Conservation (phyloP, 2,329 filamentous ascomycete species). For the Talaromyces islandicus region DNA sequence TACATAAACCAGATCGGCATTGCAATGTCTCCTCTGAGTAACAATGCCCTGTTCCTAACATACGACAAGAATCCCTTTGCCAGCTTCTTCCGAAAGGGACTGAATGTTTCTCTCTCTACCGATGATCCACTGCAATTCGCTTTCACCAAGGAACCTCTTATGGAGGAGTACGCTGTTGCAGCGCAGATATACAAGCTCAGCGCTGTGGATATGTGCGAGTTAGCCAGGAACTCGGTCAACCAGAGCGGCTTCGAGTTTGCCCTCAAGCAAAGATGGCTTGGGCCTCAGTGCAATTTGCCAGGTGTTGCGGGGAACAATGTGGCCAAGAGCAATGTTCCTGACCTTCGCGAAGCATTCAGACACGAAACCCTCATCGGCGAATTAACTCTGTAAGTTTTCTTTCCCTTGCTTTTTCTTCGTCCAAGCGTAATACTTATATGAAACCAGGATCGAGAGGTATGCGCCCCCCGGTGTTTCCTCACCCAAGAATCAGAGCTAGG, state of each 20-base stretch:
- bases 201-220: constrained; percentile 95
- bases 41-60: constrained; percentile 92
- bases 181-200: constrained; percentile 98
- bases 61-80: constrained; percentile 97
- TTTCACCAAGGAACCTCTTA: constrained; percentile 95
- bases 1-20: constrained; percentile 98
- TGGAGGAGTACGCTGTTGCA: constrained; percentile 96
- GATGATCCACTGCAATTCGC: constrained; percentile 97
- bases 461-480: background rate
- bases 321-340: constrained; percentile 93
- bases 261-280: constrained; percentile 89
- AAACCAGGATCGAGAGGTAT: constrained; percentile 24
- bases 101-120: constrained; percentile 94
- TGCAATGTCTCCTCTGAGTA: constrained; percentile 97
- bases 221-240: constrained; percentile 91
- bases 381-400: constrained; percentile 62
- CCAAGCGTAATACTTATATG: constrained; percentile 1
- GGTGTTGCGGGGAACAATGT: constrained; percentile 85
- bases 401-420: background rate
- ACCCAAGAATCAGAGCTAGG: background rate
- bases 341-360: constrained; percentile 83
- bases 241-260: constrained; percentile 90
- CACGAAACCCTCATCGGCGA: constrained; percentile 82
- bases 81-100: constrained; percentile 86
- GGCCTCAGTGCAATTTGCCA: constrained; percentile 67